Evolutionary conservation across 2,329 filamentous ascomycete species (phyloP).

Genomic region (Colletotrichum sp.): DNA sequence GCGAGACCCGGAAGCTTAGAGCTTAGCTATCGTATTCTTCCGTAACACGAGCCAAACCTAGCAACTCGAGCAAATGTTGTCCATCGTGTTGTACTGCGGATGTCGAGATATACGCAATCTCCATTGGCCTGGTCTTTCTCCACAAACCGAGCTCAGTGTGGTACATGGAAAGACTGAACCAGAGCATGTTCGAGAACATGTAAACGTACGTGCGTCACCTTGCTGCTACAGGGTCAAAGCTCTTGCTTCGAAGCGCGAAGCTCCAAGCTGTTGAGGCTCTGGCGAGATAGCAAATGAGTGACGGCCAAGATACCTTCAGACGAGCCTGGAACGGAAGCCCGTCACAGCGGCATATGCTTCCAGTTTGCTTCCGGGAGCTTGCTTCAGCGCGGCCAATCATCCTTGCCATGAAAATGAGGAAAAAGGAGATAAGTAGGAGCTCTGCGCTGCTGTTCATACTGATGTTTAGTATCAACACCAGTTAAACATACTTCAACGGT

Average conservation of each 20-base stretch:
- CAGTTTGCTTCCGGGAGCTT: not conserved
- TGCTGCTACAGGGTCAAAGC: not conserved
- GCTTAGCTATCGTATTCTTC: not conserved
- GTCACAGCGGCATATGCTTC: not conserved
- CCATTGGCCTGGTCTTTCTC: not conserved
- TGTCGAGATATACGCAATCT: not conserved
- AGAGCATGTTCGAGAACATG: not conserved
- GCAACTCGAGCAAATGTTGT: not conserved
- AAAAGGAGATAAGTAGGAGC: not conserved
- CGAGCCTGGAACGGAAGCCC: conserved; percentile 6
- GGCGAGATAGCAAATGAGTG: not conserved
- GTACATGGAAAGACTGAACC: not conserved
- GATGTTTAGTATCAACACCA: not conserved
- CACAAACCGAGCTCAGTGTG: not conserved
- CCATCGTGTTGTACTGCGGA: not conserved
- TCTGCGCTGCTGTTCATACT: not conserved
- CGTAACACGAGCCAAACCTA: not conserved
- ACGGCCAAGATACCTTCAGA: not conserved
- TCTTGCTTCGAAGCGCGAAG: not conserved
- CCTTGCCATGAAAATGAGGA: not conserved
- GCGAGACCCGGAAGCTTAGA: not conserved
- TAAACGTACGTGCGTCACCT: not conserved
- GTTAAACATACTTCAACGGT: not conserved
- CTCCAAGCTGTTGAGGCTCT: not conserved
- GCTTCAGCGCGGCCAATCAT: not conserved